phyloP scores from a whole-genome alignment of 1,139 yeast genomes.

The Sugiyamaella neomexicana region DNA sequence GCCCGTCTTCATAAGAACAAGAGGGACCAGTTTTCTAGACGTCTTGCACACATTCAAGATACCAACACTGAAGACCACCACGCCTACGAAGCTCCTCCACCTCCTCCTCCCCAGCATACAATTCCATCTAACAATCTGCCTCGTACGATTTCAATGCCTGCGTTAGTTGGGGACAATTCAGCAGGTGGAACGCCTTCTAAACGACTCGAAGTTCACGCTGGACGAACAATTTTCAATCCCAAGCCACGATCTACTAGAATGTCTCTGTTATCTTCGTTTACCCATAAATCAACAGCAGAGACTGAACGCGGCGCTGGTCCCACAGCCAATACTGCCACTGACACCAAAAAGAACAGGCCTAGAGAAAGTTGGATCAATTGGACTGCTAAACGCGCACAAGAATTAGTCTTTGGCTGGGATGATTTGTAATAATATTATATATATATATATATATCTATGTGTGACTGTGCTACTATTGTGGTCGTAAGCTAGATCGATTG shows the following conservation, averaged over 20 bases:
- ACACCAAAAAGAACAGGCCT: constrained; percentile 7
- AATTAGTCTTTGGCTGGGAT: constrained; percentile 56
- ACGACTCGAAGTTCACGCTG: constrained; percentile 33
- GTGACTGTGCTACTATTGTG: constrained; percentile 2
- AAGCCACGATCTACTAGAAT: constrained; percentile 19
- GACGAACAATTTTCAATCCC: constrained; percentile 33
- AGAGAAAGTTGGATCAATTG: constrained; percentile 39
- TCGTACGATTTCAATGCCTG: constrained; percentile 37
- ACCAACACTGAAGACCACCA: not conserved
- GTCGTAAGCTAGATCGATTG: constrained; percentile 5
- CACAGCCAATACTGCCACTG: no score
- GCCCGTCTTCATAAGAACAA: not conserved
- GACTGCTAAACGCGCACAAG: constrained; percentile 41
- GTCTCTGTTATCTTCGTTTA: constrained; percentile 12
- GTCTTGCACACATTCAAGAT: not conserved
- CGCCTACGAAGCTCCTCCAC: not conserved
- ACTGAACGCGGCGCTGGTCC: not conserved
- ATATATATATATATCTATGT: no score
- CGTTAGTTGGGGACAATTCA: constrained; percentile 23
- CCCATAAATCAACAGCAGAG: constrained; percentile 11
- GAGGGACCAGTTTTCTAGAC: not conserved
- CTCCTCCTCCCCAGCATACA: constrained; percentile 5
- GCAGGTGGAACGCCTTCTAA: constrained; percentile 25
- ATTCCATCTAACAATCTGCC: constrained; percentile 22
- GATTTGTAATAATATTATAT: constrained; percentile 40